Evolutionary conservation across 495 filamentous ascomycete genomes (phyloP).

Genomic region (Lasiosphaeria miniovina): DNA sequence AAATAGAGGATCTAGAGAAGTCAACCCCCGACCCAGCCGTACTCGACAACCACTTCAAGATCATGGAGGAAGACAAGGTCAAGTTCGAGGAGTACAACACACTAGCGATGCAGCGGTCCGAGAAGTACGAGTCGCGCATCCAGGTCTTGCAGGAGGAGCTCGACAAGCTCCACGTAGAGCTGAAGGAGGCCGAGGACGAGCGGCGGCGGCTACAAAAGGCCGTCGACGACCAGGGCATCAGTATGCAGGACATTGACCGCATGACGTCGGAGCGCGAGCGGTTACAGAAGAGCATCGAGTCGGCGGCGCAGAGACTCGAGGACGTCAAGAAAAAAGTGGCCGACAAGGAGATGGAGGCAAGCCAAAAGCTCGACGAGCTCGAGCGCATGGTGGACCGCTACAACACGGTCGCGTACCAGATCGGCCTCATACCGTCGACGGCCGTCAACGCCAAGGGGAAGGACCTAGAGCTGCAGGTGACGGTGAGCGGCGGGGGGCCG

Average conservation of each 20-base stretch:
- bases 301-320: conserved; percentile 67
- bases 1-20: conserved; percentile 86
- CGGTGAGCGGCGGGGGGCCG: conserved; percentile 58
- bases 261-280: conserved; percentile 95
- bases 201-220: conserved; percentile 72
- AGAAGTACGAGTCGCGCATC: conserved; percentile 76
- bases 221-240: conserved; percentile 89
- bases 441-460: conserved; percentile 80
- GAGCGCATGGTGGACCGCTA: conserved; percentile 83
- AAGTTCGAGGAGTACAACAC: conserved; percentile 94
- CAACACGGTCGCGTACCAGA: conserved; percentile 91
- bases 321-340: conserved; percentile 77
- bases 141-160: conserved; percentile 76
- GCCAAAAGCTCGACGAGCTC: conserved; percentile 78
- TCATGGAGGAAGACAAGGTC: conserved; percentile 82
- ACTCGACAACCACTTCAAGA: conserved; percentile 77
- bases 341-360: conserved; percentile 81
- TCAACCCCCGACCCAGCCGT: conserved; percentile 75
- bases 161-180: conserved; percentile 69
- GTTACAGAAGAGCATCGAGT: conserved; percentile 77
- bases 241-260: conserved; percentile 95
- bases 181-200: conserved; percentile 78
- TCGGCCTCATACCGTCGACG: conserved; percentile 78
- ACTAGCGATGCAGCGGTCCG: conserved; percentile 69
- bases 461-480: conserved; percentile 77